These are phyloP conservation scores for Agroathelia rolfsii DNA, from an alignment of 1,284 basidiomycete genomes.

Conservation along the genomic window DNA sequence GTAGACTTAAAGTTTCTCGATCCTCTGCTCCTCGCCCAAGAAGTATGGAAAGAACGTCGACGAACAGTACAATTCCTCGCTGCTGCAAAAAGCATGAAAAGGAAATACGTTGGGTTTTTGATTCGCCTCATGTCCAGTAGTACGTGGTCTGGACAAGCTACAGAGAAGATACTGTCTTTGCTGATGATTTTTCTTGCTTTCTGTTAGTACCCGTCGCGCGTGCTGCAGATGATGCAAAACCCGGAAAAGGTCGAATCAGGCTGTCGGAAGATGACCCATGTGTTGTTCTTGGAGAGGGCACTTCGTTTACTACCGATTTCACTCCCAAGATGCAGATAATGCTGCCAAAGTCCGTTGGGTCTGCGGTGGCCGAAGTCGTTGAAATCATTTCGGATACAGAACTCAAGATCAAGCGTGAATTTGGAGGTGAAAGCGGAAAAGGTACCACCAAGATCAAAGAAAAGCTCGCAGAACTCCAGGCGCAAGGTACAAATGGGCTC, in stretches of 20 bases:
- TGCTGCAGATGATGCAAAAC: conserved; percentile 81
- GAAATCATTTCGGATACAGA: conserved; percentile 89
- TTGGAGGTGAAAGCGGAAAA: conserved; percentile 76
- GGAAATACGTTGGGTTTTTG: conserved; percentile 76
- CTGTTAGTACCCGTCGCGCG: conserved; percentile 82
- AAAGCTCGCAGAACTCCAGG: conserved; percentile 46
- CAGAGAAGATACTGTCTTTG: too few relatives aligned
- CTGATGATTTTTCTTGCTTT: conserved; percentile 12
- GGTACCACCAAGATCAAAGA: conserved; percentile 63
- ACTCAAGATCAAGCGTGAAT: conserved; percentile 80
- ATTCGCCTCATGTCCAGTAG: conserved; percentile 85
- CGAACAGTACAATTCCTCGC: conserved; percentile 85
- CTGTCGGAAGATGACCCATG: conserved; percentile 73
- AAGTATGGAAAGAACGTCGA: conserved; percentile 80
- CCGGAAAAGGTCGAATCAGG: conserved; percentile 68
- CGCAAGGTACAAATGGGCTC: conserved; percentile 49
- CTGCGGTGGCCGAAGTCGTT: conserved; percentile 73
- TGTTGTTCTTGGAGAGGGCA: conserved; percentile 71
- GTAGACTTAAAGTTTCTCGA: conserved; percentile 74
- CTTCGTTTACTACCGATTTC: conserved; percentile 75
- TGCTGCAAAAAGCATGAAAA: conserved; percentile 88
- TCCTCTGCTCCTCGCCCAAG: conserved; percentile 80
- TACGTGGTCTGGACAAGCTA: conserved; percentile 38
- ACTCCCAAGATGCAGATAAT: conserved; percentile 79
- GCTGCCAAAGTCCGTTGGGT: conserved; percentile 78